Evolutionary conservation across 2,329 filamentous ascomycete genomes (phyloP).

Genomic region (Hymenoscyphus albidus): DNA sequence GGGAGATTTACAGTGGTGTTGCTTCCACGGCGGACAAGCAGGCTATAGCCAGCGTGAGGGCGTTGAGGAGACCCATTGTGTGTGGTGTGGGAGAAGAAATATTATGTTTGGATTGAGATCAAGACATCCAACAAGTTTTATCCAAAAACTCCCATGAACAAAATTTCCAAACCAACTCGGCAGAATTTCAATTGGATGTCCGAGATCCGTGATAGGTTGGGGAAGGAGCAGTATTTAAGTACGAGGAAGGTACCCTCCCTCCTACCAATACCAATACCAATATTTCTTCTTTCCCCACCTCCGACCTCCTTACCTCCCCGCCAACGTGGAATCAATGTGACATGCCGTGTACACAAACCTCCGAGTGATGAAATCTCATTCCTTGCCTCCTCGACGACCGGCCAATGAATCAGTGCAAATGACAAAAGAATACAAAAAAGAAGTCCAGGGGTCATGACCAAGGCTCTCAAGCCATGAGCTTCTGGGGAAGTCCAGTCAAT

Average conservation of each 20-base stretch:
- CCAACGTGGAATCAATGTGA: too few species aligned
- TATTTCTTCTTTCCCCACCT: not conserved
- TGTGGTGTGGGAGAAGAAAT: not conserved
- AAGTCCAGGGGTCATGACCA: too few species aligned
- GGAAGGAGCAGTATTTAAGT: not conserved
- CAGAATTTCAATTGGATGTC: not conserved
- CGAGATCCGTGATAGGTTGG: not conserved
- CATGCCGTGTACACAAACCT: not conserved
- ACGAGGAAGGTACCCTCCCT: not conserved
- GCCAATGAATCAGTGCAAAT: too few species aligned
- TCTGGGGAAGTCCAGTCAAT: too few species aligned
- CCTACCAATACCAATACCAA: too few species aligned
- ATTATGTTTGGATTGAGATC: too few species aligned
- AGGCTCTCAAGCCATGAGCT: too few species aligned
- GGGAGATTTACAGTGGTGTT: constrained; percentile 19
- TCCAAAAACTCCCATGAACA: not conserved
- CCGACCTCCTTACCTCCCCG: not conserved
- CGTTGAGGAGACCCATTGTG: constrained; percentile 18
- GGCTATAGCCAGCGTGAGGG: constrained; percentile 16
- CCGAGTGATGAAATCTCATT: not conserved
- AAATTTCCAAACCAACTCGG: not conserved
- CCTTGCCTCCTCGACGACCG: too few species aligned
- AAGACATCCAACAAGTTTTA: not conserved
- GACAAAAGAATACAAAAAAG: too few species aligned
- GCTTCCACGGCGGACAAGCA: constrained; percentile 19